Evolutionary conservation across 768 basidiomycete species (phyloP).

Genomic region (Daedaleopsis sinensis): DNA sequence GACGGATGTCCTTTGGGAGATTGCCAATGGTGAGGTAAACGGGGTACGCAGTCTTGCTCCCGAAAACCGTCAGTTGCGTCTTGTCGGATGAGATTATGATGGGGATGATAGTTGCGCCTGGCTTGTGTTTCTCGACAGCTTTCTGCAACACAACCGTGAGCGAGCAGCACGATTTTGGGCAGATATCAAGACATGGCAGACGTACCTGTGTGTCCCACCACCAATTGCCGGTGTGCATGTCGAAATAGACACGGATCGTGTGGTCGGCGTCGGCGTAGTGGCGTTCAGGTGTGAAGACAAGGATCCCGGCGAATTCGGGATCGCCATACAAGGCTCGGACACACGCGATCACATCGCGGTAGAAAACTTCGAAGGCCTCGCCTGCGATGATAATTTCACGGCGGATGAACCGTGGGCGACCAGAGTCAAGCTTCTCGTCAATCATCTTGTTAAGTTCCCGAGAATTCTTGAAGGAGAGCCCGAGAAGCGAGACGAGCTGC

Average conservation of each 20-base stretch:
- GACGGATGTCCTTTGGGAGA: too few species aligned
- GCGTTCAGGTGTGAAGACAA: constrained; percentile 39
- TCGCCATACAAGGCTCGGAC: constrained; percentile 39
- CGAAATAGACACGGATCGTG: constrained; percentile 35
- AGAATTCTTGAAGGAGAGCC: constrained; percentile 38
- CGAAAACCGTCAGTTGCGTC: too few species aligned
- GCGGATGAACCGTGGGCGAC: constrained; percentile 29
- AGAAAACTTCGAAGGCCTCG: constrained; percentile 37
- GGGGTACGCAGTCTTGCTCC: too few species aligned
- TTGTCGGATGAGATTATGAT: too few species aligned
- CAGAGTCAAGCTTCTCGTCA: constrained; percentile 31
- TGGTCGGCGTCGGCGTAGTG: constrained; percentile 38
- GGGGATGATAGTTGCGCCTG: too few species aligned
- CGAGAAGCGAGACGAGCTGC: too few species aligned
- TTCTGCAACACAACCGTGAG: too few species aligned
- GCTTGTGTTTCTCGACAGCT: too few species aligned
- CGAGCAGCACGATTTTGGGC: too few species aligned
- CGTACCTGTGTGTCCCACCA: constrained; percentile 58
- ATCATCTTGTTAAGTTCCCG: constrained; percentile 39
- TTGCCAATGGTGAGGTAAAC: too few species aligned
- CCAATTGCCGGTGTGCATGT: constrained; percentile 54
- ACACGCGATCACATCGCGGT: constrained; percentile 40
- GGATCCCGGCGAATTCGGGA: constrained; percentile 33
- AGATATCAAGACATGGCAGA: too few species aligned
- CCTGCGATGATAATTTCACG: constrained; percentile 33